Conservation (phyloP, 2,329 filamentous ascomycete genomes). For the Nemania sp. region DNA sequence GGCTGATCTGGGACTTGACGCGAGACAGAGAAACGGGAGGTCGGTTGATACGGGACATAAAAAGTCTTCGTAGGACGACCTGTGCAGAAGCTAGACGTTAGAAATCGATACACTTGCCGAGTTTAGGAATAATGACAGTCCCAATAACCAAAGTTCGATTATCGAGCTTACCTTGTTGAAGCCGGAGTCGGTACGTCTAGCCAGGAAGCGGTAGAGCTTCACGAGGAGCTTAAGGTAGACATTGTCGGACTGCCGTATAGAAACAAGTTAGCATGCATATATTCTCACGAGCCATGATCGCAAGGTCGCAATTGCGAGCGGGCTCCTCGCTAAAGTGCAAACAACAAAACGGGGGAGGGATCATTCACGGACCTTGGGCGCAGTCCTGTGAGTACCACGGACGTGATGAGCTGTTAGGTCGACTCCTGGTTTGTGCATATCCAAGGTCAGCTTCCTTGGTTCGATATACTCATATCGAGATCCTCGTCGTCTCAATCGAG, state of each 20-base stretch:
- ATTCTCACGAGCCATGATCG: not conserved
- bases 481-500: conserved; percentile 35
- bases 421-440: conserved; percentile 68
- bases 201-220: conserved; percentile 97
- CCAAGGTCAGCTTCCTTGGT: conserved; percentile 71
- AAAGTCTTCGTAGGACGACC: conserved; percentile 93
- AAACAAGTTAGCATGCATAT: conserved; percentile 18
- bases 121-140: too few species aligned
- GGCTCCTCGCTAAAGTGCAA: not conserved
- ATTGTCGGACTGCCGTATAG: conserved; percentile 78
- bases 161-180: conserved; percentile 91
- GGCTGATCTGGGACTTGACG: conserved; percentile 78
- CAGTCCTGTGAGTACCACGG: conserved; percentile 84
- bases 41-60: conserved; percentile 99
- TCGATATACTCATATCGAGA: conserved; percentile 70
- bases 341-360: not conserved
- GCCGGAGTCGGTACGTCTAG: conserved; percentile 92
- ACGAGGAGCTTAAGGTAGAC: conserved; percentile 96
- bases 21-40: conserved; percentile 94
- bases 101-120: not conserved
- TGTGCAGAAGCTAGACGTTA: conserved; percentile 6
- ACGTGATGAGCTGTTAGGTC: conserved; percentile 78
- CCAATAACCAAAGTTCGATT: too few species aligned
- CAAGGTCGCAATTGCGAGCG: not conserved
- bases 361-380: conserved; percentile 71